These are phyloP conservation scores for Arachis hypogaea DNA, from an alignment of 306 rosid species.

Conservation along the genomic window DNA sequence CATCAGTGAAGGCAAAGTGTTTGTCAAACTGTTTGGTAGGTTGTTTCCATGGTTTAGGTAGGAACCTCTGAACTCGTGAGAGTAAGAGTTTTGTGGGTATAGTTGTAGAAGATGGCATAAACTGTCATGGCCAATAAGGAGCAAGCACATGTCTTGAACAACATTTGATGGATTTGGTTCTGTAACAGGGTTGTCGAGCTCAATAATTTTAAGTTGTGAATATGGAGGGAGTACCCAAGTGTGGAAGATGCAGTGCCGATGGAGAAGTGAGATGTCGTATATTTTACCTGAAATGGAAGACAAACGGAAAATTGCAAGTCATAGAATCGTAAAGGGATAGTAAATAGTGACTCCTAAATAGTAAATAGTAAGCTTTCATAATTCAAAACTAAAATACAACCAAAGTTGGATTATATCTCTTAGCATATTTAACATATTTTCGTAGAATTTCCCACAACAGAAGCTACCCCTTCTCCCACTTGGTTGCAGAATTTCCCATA, in stretches of 20 bases:
- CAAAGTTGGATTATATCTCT: too few species aligned
- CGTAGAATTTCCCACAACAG: slow-evolving; percentile 43
- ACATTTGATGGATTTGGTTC: slow-evolving; percentile 17
- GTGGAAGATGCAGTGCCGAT: too few species aligned
- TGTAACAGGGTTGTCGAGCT: not conserved
- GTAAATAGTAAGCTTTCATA: too few species aligned
- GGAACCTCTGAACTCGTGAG: slow-evolving; percentile 51
- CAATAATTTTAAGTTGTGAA: too few species aligned
- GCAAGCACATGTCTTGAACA: slow-evolving; percentile 46
- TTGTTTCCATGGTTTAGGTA: slow-evolving; percentile 63
- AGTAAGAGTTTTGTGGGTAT: slow-evolving; percentile 42
- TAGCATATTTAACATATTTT: too few species aligned
- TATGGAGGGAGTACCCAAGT: too few species aligned
- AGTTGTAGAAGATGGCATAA: slow-evolving; percentile 49
- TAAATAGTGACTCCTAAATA: too few species aligned
- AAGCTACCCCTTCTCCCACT: slow-evolving; percentile 76
- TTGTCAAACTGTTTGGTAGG: slow-evolving; percentile 39
- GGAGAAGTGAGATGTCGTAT: too few species aligned
- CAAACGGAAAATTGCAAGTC: too few species aligned
- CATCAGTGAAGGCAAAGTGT: slow-evolving; percentile 30
- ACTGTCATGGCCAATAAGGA: slow-evolving; percentile 49
- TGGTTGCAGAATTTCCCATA: slow-evolving; percentile 83
- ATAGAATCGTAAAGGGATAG: too few species aligned
- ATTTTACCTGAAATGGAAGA: too few species aligned
- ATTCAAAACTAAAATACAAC: too few species aligned